Evolutionary conservation across 2,329 filamentous ascomycete species (phyloP), one percentile per base, ranked within the genome.

Genomic region (Apiospora koreana): DNA sequence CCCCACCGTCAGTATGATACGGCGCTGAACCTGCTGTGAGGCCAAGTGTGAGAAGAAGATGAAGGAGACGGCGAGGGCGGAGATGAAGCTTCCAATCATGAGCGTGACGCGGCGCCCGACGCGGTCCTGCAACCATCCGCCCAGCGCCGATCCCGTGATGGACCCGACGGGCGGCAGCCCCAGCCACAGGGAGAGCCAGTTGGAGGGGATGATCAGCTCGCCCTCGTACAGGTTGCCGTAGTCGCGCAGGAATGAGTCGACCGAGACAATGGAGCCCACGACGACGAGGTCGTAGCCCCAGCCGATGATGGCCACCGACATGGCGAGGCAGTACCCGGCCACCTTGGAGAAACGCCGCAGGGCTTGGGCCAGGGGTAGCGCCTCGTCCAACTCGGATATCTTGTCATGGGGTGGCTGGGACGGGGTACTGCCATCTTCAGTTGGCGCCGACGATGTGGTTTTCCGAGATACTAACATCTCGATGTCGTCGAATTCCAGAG

Each of bases 141-240:
- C 83, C 2, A 76, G 65, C 8, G 80, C 70, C 1, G 82, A 77
- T 2, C 83, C 83, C n/a, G 80, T 66, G 68, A 83, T 78, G 54
- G 79, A 77, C 1, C 81, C 82, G 18, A 83, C 73, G 0, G 81
- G 80, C 31, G 79, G 79, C 8, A 80, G 76, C 28, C 81, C 80
- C 58, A 80, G 81, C 83, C 83, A 85, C 18, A 86, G 76, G 0
- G 82, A 80, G 9, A 85, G 77, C 83, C 83, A 85, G 25, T 80
- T 75, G 1, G 82, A 82, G 0, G 84, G 83, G 25, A 83, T 79
- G 48, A 81, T 83, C 50, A 78, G 77, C 41, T 74, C 69, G n/a
- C 73, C 74, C 16, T 79, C 70, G 48, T 78, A 76, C 2, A 73
- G 71, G 25, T 75, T 73, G 58, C 81, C 81, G 68, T 80, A 84